Evolutionary conservation across 345 rosid species (phyloP).

Genomic region (Jatropha curcas): DNA sequence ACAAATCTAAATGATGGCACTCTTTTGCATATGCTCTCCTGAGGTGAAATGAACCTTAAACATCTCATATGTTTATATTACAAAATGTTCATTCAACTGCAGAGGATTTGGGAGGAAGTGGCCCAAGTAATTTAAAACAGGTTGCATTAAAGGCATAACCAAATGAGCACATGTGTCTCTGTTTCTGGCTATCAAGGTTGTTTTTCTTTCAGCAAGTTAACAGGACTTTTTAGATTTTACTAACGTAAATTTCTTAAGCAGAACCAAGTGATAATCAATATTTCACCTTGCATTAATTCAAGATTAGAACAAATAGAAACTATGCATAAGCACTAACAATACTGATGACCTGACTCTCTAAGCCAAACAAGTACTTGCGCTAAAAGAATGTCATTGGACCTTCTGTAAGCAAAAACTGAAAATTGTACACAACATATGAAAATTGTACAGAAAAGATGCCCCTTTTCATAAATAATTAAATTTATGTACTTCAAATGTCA

Average conservation of each 20-base stretch:
- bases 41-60: neutral
- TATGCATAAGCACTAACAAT: neutral
- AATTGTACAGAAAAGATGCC: constrained; percentile 9
- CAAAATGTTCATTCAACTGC: neutral
- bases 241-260: neutral
- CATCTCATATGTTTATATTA: neutral
- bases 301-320: neutral
- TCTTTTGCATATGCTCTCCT: neutral
- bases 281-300: neutral
- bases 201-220: too few species aligned
- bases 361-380: neutral
- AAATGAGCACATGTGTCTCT: neutral
- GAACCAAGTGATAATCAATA: neutral
- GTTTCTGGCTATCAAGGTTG: too few species aligned
- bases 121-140: neutral
- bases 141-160: neutral
- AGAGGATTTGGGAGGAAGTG: neutral
- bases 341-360: neutral
- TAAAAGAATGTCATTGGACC: neutral
- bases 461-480: constrained; percentile 21
- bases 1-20: neutral
- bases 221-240: too few species aligned
- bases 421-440: constrained; percentile 14
- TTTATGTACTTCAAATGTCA: constrained; percentile 30
- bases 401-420: neutral